Conservation (phyloP, 108 stramenopile species). For the Bacterosira constricta region DNA sequence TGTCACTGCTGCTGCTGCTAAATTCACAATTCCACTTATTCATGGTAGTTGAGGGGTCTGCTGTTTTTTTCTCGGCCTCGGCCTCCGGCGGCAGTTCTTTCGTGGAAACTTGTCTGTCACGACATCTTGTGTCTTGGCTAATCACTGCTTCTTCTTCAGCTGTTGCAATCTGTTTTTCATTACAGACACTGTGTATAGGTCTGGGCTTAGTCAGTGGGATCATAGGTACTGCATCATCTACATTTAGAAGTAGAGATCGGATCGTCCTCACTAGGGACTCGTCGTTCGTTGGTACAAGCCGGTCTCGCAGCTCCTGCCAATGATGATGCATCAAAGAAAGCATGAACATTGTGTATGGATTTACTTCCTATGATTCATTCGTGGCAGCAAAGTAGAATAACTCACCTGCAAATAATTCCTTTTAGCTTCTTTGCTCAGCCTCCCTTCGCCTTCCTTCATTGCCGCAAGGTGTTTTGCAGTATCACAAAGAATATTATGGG, state of each 20-base stretch:
- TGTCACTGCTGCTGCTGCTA: conserved; percentile 8
- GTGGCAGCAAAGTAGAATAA: conserved; percentile 1
- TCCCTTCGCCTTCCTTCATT: conserved; percentile 51
- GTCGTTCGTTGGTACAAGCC: conserved; percentile 32
- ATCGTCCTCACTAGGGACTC: conserved; percentile 37
- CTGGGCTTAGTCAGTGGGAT: conserved; percentile 11
- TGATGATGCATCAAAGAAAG: no score
- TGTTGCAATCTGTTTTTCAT: background rate
- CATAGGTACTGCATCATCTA: conserved; percentile 10
- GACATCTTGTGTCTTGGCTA: background rate
- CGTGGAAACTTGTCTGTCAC: background rate
- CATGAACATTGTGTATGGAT: no score
- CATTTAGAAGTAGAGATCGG: conserved; percentile 28
- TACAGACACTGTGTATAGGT: background rate
- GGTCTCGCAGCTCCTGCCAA: conserved; percentile 32
- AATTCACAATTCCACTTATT: background rate
- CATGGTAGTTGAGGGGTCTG: background rate
- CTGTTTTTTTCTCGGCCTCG: no score
- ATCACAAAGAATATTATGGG: conserved; percentile 48
- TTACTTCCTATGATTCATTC: no score
- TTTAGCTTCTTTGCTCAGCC: conserved; percentile 51
- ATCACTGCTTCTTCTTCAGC: conserved; percentile 7
- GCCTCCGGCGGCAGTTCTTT: background rate
- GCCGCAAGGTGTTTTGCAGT: conserved; percentile 49
- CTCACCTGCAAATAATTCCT: conserved; percentile 45